phyloP scores from a whole-genome alignment of 176 grass and related monocot genomes.

The Pontederia paniculata region DNA sequence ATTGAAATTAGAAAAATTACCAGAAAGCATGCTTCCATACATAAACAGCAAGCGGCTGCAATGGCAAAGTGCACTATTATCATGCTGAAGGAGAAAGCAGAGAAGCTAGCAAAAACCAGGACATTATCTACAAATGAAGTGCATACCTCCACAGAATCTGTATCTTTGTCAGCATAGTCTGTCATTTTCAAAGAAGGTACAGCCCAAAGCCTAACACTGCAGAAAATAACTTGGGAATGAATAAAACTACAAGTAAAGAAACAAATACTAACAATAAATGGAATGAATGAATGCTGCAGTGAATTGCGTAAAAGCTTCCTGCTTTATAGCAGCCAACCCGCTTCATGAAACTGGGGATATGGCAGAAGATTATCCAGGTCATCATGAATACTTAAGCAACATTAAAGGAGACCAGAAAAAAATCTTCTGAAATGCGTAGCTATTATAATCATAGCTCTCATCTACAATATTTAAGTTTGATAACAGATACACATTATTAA shows the following conservation, averaged over 20 bases:
- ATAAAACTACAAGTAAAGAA: background rate
- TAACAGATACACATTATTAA: no score
- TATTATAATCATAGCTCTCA: no score
- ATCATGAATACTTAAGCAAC: no score
- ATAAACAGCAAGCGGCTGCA: conserved; percentile 66
- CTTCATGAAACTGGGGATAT: no score
- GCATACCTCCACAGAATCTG: conserved; percentile 52
- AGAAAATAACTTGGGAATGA: conserved; percentile 11
- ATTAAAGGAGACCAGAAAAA: no score
- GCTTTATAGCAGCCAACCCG: no score
- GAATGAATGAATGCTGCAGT: background rate
- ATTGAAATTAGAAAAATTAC: conserved; percentile 23
- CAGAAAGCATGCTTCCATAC: conserved; percentile 96
- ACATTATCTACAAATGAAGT: background rate
- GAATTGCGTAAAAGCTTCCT: no score
- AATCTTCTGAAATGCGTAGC: no score
- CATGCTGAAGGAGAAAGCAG: background rate
- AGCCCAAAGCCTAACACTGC: conserved; percentile 84
- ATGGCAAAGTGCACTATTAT: conserved; percentile 5
- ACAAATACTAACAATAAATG: background rate
- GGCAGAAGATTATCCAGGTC: no score
- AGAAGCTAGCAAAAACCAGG: background rate
- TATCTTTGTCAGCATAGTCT: conserved; percentile 26
- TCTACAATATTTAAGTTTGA: no score
- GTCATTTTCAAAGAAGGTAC: conserved; percentile 59